Evolutionary conservation across 2,329 filamentous ascomycete species (phyloP).

Genomic region (Botrytis fragariae): DNA sequence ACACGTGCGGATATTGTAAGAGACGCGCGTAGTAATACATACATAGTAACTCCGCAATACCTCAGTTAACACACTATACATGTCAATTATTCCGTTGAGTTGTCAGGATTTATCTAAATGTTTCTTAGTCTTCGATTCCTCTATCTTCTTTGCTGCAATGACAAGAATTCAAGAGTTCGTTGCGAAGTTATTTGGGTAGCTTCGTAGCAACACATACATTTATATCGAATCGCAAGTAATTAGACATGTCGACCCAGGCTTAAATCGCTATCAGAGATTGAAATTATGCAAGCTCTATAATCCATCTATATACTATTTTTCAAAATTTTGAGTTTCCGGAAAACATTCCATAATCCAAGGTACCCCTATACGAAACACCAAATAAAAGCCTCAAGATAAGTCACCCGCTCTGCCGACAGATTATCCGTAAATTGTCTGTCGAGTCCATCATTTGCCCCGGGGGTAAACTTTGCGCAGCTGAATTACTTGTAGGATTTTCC

Average conservation of each 20-base stretch:
- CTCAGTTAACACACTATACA: not conserved
- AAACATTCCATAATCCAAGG: no score
- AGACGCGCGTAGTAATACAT: not conserved
- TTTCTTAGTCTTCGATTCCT: not conserved
- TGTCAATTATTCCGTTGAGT: not conserved
- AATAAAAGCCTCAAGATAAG: no score
- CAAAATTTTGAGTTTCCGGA: no score
- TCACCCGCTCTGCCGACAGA: not conserved
- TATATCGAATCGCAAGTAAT: not conserved
- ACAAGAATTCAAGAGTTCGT: no score
- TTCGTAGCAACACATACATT: not conserved
- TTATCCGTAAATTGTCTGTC: not conserved
- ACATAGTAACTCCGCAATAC: no score
- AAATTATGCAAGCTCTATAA: not conserved
- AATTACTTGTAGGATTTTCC: not conserved
- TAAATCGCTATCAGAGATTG: fast-evolving
- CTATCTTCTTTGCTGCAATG: not conserved
- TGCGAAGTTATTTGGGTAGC: not conserved
- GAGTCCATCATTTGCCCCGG: not conserved
- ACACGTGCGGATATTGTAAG: fast-evolving
- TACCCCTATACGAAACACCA: no score
- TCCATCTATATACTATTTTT: not conserved
- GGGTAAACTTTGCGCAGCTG: not conserved
- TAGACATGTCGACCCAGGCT: not conserved
- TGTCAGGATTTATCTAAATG: fast-evolving